Evolutionary conservation across 345 rosid genomes (phyloP), one percentile per base, ranked within the genome.

Genomic region (Orychophragmus violaceus): DNA sequence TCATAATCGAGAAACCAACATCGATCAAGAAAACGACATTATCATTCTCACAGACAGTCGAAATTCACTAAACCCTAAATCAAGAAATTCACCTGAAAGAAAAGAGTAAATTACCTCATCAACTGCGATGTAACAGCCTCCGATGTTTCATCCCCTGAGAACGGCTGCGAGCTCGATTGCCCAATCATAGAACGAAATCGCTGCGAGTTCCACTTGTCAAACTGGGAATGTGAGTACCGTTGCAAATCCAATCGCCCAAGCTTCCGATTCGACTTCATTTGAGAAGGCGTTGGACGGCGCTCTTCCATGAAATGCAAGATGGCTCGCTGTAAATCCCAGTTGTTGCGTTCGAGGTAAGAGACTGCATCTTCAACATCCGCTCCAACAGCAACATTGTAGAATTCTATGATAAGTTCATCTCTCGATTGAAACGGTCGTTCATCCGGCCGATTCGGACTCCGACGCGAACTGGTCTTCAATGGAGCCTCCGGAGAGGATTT

Each of bases 391-490:
- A 6, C 25, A 12, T 1, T 6, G 27, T 5, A 5, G 59, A 65
- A 25, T 27, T 9, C 2, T 2, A 0, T 1, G 39, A 66, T 66
- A 5, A 22, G 6, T 28, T 41, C 16, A 16, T 28, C 0, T n/a
- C 5, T 53, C 41, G 13, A 25, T 28, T 53, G 65, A 44, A 18
- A 1, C 25, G 5, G 9, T 46, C 7, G 52, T 19, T 28, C 32
- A 6, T 28, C 32, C 2, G 8, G 32, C 32, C 1, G 32, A 28
- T 10, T 33, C 45, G 16, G n/a, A 58, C 8, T 35, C 46, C 10
- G 22, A 30, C 1, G 3, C 83, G 81, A 83, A 18, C 14, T 13
- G 2, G 14, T 21, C 13, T 2, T 3, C 28, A 14, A 22, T 22
- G 3, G 28, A 45, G 16, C 14, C 7, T 14, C 33, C 27, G 52